Conservation (phyloP, 1,139 yeast genomes). For the Lodderomyces beijingensis region DNA sequence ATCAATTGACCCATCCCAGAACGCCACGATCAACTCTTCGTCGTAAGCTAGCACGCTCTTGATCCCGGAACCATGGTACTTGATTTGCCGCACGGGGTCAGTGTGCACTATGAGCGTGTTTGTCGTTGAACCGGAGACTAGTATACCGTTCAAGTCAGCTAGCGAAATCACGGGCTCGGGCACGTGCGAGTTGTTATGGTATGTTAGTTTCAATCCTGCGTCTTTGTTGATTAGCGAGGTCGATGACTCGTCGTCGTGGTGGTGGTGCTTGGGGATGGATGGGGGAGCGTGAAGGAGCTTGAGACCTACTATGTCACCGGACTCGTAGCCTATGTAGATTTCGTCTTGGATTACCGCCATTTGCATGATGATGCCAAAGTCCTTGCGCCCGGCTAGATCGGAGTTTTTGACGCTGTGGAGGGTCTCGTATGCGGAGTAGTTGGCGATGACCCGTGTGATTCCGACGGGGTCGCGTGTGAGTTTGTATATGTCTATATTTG, state of each 20-base stretch:
- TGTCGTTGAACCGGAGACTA: slow-evolving; percentile 43
- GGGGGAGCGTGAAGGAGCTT: too few species aligned
- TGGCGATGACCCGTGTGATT: slow-evolving; percentile 25
- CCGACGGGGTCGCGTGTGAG: slow-evolving; percentile 13
- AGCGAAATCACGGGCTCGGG: slow-evolving; percentile 53
- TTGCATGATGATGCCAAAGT: slow-evolving; percentile 56
- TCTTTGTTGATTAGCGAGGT: slow-evolving; percentile 21
- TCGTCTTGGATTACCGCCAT: slow-evolving; percentile 27
- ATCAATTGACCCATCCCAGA: slow-evolving; percentile 39
- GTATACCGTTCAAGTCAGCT: slow-evolving; percentile 14
- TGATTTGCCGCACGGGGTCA: slow-evolving; percentile 8
- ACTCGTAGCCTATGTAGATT: slow-evolving; percentile 52
- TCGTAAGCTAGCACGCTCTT: slow-evolving; percentile 15
- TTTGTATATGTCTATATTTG: slow-evolving; percentile 48
- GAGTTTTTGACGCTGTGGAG: slow-evolving; percentile 7
- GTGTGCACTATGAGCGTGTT: slow-evolving; percentile 27
- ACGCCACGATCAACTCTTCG: slow-evolving; percentile 23
- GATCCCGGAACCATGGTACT: slow-evolving; percentile 19
- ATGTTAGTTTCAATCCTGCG: slow-evolving; percentile 17
- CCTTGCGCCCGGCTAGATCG: slow-evolving; percentile 19
- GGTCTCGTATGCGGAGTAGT: slow-evolving; percentile 20
- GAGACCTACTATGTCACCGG: slow-evolving; percentile 46
- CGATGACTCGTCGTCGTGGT: background rate
- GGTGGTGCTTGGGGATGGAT: slow-evolving; percentile 9
- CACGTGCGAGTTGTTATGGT: slow-evolving; percentile 27